Evolutionary conservation across 2,329 filamentous ascomycete species (phyloP), one percentile per base, ranked within the genome.

Genomic region (Scedosporium boydii): DNA sequence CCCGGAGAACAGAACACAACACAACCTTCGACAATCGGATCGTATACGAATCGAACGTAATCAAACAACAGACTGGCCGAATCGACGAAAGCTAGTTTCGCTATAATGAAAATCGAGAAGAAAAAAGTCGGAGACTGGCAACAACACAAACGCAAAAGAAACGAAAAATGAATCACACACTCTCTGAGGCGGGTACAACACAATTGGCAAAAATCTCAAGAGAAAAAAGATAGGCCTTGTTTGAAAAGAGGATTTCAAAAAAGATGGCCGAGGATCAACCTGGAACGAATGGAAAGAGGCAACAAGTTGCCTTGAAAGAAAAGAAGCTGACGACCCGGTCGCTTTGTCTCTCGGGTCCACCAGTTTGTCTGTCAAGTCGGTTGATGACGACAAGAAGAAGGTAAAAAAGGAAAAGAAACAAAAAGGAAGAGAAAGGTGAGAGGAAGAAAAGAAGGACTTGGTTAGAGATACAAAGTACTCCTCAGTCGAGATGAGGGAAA

Each of bases 261-360:
- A 79, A 77, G 68, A 71, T 65, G 73, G 77, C 80, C 81, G 73
- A 84, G 81, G 81, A 76, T 84, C 82, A 83, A 84, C 82, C 82
- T 80, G 79, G 78, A 77, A 77, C 73, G 78, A 81, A 81, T 64
- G 66, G 68, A 76, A 72, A 48, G 61, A 59, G 60, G 46, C n/a
- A 60, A 59, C 56, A 63, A 58, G 55, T 58, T 38, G n/a, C n/a
- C 14, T 29, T 4, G 27, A 21, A 44, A 46, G 53, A 41, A 42
- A 61, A 14, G 46, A 41, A 61, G 29, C 26, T 61, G 21, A 41
- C 38, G 34, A 55, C 60, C 51, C 58, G 60, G 51, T 61, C 27
- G 44, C 46, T 57, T 57, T 29, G 55, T 60, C 29, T 51, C 41
- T 51, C 34, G 51, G 51, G 51, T n/a, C 51, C 51, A 55, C 51